These are phyloP conservation scores for Aspergillus nanangensis DNA, from an alignment of 495 filamentous ascomycete species.

Conservation along the genomic window DNA sequence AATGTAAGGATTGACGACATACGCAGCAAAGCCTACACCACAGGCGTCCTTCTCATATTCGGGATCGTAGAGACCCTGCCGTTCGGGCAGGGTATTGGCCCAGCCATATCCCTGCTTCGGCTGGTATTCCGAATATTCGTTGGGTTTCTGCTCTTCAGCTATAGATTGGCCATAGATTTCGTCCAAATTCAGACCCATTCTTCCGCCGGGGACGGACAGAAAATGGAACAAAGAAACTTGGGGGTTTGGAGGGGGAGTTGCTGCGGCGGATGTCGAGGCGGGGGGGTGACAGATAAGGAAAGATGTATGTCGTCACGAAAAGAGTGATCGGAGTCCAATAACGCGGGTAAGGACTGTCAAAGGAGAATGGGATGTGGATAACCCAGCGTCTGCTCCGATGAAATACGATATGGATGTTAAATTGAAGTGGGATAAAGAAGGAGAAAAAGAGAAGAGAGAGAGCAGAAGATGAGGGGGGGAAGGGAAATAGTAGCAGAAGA, in stretches of 20 bases:
- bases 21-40: conserved; percentile 99
- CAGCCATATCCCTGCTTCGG: conserved; percentile 84
- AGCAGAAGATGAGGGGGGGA: conserved; percentile 18
- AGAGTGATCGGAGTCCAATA: conserved; percentile 14
- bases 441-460: conserved; percentile 18
- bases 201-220: conserved; percentile 48
- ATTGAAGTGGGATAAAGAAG: conserved; percentile 19
- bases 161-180: conserved; percentile 60
- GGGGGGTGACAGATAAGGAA: conserved; percentile 11
- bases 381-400: conserved; percentile 25
- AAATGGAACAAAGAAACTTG: conserved; percentile 26
- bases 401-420: conserved; percentile 18
- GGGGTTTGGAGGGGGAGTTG: conserved; percentile 11
- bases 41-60: conserved; percentile 98
- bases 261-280: conserved; percentile 13
- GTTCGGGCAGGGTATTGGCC: conserved; percentile 91
- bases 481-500: conserved; percentile 7
- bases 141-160: conserved; percentile 54
- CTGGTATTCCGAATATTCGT: conserved; percentile 79
- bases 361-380: conserved; percentile 9
- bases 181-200: conserved; percentile 66
- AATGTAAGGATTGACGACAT: conserved; percentile 35
- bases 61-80: conserved; percentile 98
- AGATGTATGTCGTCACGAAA: conserved; percentile 27
- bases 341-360: conserved; percentile 19